Base-by-base conservation (phyloP, 495 filamentous ascomycete genomes). In the Penicillium diatomitis region DNA sequence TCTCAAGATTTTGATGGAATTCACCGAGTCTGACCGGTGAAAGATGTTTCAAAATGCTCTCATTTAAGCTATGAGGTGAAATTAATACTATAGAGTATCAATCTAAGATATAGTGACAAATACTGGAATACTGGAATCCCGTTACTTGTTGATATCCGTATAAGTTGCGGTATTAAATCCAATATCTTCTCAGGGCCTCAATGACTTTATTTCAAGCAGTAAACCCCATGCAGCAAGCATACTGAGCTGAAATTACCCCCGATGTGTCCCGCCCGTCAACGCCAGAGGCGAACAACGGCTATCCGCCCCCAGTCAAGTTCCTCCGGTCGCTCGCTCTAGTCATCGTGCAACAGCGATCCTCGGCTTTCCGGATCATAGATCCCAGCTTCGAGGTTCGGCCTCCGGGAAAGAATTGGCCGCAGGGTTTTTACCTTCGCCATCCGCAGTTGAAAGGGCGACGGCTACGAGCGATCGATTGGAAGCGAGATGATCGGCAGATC, bases 401-500 rank as follows among this genome's bases (percentile, higher is more conserved):
- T 49, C 57, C 55, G 9, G 55, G 60, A 31, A 58, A 60, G 45
- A 65, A 67, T 52, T 64, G 53, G 62, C 38, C 51, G 9, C 11
- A 60, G 51, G 53, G 46, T 12, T 58, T 66, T 46, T 48, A 64
- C 20, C 52, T 44, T 30, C 59, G 62, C 11, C 46, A 61, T 51
- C 59, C 52, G 51, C 44, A 43, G 42, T 60, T 64, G n/a, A 49
- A 48, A 61, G 47, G 56, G 44, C 42, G 50, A 54, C 53, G 49
- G 57, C 49, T 60, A 6, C 41, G 47, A 52, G 45, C 41, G 38
- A 57, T 57, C 42, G 50, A 60, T 48, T 62, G 50, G 63, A 54
- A 62, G 31, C 53, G 60, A 46, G 52, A 59, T 49, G 47, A 48
- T 31, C 63, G 62, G 32, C 56, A 71, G 38, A 71, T 64, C 32